These are phyloP conservation scores for Ascochyta viciae-villosae DNA, from an alignment of 2,329 filamentous ascomycete species.

Conservation along the genomic window DNA sequence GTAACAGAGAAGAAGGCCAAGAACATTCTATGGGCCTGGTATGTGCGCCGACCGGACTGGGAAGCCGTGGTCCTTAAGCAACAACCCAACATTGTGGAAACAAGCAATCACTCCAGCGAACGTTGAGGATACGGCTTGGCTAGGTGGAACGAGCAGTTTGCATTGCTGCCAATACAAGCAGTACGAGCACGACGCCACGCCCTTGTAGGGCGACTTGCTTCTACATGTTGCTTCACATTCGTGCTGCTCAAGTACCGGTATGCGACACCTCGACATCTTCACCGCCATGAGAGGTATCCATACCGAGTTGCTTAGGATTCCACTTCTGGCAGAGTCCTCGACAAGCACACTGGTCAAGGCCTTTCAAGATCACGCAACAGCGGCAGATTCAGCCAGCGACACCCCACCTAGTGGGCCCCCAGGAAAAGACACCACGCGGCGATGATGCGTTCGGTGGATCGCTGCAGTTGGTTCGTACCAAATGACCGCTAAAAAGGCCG, in stretches of 20 bases:
- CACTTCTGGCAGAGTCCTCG: not conserved
- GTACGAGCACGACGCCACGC: not conserved
- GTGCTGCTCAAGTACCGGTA: not conserved
- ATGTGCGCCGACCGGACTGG: conserved; percentile 1
- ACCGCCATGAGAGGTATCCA: conserved; percentile 2
- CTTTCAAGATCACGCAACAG: conserved; percentile 8
- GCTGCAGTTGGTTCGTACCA: conserved; percentile 6
- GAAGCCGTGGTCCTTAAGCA: conserved; percentile 10
- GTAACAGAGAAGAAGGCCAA: conserved; percentile 22
- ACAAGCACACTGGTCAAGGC: conserved; percentile 2
- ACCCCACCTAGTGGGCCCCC: conserved; percentile 7
- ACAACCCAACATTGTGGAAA: conserved; percentile 3
- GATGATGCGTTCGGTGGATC: conserved; percentile 21
- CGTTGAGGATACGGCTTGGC: not conserved
- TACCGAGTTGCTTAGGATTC: not conserved
- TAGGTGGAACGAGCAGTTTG: not conserved
- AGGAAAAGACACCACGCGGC: conserved; percentile 14
- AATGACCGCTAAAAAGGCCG: conserved; percentile 14
- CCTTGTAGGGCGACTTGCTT: not conserved
- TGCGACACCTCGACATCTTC: not conserved
- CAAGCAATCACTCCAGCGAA: not conserved
- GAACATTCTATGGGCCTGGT: conserved; percentile 19
- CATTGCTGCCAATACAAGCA: not conserved
- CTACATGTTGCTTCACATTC: not conserved
- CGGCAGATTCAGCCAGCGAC: not conserved